Evolutionary conservation across 2,329 filamentous ascomycete genomes (phyloP).

Genomic region (Cephalotrichum gorgonifer): DNA sequence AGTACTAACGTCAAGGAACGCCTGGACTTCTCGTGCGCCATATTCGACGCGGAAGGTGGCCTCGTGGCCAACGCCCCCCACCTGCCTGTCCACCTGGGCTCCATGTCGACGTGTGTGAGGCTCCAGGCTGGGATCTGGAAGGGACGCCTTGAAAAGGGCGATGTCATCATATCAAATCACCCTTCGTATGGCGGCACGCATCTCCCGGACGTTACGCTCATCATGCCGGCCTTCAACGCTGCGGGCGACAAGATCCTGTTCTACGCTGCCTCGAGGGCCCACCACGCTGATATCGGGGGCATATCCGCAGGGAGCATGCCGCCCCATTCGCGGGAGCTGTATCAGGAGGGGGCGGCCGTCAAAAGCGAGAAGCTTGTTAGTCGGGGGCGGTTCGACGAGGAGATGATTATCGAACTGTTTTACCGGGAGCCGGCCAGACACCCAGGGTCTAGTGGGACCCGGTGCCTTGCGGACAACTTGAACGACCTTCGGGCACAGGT

Average conservation of each 20-base stretch:
- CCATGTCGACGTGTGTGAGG: conserved; percentile 72
- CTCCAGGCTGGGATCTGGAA: conserved; percentile 73
- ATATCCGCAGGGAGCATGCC: conserved; percentile 77
- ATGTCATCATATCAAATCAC: conserved; percentile 76
- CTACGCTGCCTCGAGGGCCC: conserved; percentile 69
- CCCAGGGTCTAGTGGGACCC: conserved; percentile 66
- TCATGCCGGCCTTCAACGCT: conserved; percentile 65
- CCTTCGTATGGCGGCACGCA: conserved; percentile 78
- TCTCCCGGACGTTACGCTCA: conserved; percentile 70
- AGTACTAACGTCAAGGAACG: conserved; percentile 76
- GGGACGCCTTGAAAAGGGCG: conserved; percentile 64
- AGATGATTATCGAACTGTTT: conserved; percentile 61
- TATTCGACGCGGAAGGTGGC: conserved; percentile 67
- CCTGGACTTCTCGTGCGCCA: conserved; percentile 71
- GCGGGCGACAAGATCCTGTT: conserved; percentile 63
- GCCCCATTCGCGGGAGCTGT: conserved; percentile 55
- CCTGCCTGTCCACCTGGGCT: conserved; percentile 69
- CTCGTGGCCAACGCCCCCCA: conserved; percentile 73
- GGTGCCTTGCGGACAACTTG: conserved; percentile 70
- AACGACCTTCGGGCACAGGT: conserved; percentile 79
- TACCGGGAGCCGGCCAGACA: conserved; percentile 65
- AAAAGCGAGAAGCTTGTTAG: conserved; percentile 62
- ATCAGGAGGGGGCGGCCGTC: conserved; percentile 53
- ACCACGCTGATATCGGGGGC: conserved; percentile 79
- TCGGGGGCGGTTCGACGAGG: conserved; percentile 67